These are phyloP conservation scores for Tardiomyces digboiensis DNA, from an alignment of 1,139 yeast species.

Conservation along the genomic window DNA sequence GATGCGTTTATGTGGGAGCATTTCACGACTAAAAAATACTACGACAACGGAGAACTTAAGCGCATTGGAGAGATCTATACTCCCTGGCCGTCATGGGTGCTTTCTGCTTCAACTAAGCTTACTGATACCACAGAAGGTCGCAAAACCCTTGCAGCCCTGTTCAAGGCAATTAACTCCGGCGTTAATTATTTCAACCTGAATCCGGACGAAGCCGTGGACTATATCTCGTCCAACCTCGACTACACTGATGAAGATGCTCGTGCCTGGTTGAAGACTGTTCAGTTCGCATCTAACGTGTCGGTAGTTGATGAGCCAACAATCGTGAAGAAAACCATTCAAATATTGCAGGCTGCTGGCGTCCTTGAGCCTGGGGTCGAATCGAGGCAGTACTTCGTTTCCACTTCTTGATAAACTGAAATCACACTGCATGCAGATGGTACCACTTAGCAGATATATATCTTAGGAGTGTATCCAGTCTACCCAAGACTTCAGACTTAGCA, in stretches of 20 bases:
- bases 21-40: conserved; percentile 80
- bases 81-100: conserved; percentile 96
- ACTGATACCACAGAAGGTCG: conserved; percentile 17
- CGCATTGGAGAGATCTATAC: conserved; percentile 82
- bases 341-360: conserved; percentile 57
- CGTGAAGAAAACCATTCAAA: conserved; percentile 46
- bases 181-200: conserved; percentile 51
- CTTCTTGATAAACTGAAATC: not conserved
- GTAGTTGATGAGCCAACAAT: conserved; percentile 42
- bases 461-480: too few relatives aligned
- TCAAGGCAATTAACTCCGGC: conserved; percentile 54
- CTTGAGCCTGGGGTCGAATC: conserved; percentile 19
- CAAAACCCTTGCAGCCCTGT: conserved; percentile 32
- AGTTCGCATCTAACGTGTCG: conserved; percentile 44
- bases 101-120: conserved; percentile 38
- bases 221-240: conserved; percentile 60
- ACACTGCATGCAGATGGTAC: too few relatives aligned
- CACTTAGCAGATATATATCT: too few relatives aligned
- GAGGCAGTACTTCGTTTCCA: conserved; percentile 9
- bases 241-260: conserved; percentile 69
- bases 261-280: conserved; percentile 72
- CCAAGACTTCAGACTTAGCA: too few relatives aligned
- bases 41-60: conserved; percentile 70
- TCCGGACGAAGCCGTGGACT: conserved; percentile 55
- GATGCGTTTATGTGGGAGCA: conserved; percentile 97